Evolutionary conservation across 306 rosid species (phyloP).

Genomic region (Ormosia semicastrata): DNA sequence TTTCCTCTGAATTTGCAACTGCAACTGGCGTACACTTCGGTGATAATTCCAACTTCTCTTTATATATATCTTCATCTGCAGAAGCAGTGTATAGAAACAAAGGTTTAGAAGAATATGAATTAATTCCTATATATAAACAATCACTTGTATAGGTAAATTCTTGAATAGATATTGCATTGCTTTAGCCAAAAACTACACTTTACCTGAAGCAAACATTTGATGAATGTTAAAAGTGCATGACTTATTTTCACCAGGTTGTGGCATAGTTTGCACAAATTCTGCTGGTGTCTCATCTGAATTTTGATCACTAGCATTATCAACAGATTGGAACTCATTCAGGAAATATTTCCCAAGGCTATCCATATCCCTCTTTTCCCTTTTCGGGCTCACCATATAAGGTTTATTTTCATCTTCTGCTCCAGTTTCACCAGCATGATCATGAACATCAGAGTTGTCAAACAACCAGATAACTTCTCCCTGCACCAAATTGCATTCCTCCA

Average conservation of each 20-base stretch:
- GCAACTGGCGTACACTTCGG: not conserved
- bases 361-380: not conserved
- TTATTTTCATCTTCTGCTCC: not conserved
- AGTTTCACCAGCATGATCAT: too few species aligned
- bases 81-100: conserved; percentile 9
- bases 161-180: not conserved
- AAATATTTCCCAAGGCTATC: too few species aligned
- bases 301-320: not conserved
- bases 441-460: too few species aligned
- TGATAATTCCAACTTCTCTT: conserved; percentile 21
- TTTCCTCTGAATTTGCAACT: not conserved
- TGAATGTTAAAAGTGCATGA: not conserved
- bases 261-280: not conserved
- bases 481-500: not conserved
- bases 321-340: not conserved
- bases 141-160: not conserved
- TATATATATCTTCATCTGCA: conserved; percentile 14
- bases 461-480: not conserved
- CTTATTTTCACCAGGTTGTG: not conserved
- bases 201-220: conserved; percentile 21
- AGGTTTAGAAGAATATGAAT: not conserved
- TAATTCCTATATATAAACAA: not conserved
- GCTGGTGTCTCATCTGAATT: not conserved
- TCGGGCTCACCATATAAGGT: not conserved
- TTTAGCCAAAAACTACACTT: not conserved